phyloP scores from a whole-genome alignment of 2,329 filamentous ascomycete species.

The Trichoderma sp. region DNA sequence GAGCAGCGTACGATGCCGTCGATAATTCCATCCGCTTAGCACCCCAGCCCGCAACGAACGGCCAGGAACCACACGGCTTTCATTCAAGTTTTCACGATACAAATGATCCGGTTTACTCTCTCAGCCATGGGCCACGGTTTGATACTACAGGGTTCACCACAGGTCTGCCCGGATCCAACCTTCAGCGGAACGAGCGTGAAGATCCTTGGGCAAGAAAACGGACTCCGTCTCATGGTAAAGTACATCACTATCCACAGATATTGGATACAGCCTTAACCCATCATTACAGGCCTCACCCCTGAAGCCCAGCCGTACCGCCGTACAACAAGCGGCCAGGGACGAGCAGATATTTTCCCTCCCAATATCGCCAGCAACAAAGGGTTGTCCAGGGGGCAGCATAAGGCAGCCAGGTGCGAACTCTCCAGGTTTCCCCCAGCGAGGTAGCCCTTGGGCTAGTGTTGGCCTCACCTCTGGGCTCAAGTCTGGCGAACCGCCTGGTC shows the following conservation, averaged over 20 bases:
- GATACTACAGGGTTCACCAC: constrained; percentile 27
- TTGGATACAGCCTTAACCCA: not conserved
- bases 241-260: not conserved
- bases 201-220: constrained; percentile 28
- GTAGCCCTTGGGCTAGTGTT: constrained; percentile 29
- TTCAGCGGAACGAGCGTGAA: constrained; percentile 22
- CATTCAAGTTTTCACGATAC: not conserved
- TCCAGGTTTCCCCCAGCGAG: constrained; percentile 27
- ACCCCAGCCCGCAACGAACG: constrained; percentile 14
- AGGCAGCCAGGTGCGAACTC: constrained; percentile 21
- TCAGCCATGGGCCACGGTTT: constrained; percentile 24
- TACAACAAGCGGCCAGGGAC: constrained; percentile 19
- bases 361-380: constrained; percentile 19
- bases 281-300: not conserved
- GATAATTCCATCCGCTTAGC: constrained; percentile 31
- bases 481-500: constrained; percentile 31
- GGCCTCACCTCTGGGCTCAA: constrained; percentile 36
- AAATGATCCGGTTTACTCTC: constrained; percentile 8
- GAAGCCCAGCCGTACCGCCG: constrained; percentile 18
- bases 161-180: constrained; percentile 21
- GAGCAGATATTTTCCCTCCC: constrained; percentile 8
- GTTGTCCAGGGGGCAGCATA: constrained; percentile 9
- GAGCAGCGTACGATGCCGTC: constrained; percentile 52
- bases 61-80: constrained; percentile 15
- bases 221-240: not conserved